phyloP scores from a whole-genome alignment of 2,329 filamentous ascomycete genomes.

The Dendrostoma leiphaemia region DNA sequence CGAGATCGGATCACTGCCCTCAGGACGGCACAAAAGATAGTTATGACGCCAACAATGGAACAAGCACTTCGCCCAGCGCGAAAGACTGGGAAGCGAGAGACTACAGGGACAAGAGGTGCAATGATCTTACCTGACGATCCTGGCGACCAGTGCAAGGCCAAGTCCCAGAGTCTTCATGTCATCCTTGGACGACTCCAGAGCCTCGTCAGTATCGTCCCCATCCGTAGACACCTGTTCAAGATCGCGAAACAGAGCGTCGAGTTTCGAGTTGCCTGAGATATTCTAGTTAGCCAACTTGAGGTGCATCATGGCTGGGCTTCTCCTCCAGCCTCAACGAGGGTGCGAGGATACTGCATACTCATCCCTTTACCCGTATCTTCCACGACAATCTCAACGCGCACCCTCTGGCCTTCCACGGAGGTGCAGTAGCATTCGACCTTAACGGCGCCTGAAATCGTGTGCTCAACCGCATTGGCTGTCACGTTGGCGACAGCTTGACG shows the following conservation, averaged over 20 bases:
- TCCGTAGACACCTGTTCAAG: slow-evolving; percentile 57
- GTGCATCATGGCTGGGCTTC: background rate
- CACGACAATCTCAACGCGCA: slow-evolving; percentile 70
- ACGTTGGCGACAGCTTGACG: slow-evolving; percentile 81
- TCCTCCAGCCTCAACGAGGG: slow-evolving; percentile 23
- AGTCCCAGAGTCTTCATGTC: slow-evolving; percentile 63
- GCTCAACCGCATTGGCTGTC: slow-evolving; percentile 79
- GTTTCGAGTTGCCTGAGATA: slow-evolving; percentile 2
- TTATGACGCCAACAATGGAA: too few species aligned
- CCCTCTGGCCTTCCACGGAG: slow-evolving; percentile 50
- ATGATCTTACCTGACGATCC: slow-evolving; percentile 58
- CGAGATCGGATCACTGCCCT: too few species aligned
- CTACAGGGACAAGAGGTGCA: background rate
- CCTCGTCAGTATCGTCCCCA: slow-evolving; percentile 26
- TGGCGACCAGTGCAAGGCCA: slow-evolving; percentile 83
- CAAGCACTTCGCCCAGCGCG: too few species aligned
- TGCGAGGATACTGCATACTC: slow-evolving; percentile 38
- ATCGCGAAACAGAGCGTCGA: slow-evolving; percentile 58
- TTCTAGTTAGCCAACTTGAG: background rate
- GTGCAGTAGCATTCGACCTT: slow-evolving; percentile 68
- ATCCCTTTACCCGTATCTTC: slow-evolving; percentile 74
- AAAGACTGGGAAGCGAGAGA: too few species aligned
- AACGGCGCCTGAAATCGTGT: slow-evolving; percentile 67
- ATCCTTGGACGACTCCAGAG: slow-evolving; percentile 29
- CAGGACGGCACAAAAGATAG: too few species aligned